These are phyloP conservation scores for Euphorbia tirucalli DNA, from an alignment of 345 rosid species.

Conservation along the genomic window DNA sequence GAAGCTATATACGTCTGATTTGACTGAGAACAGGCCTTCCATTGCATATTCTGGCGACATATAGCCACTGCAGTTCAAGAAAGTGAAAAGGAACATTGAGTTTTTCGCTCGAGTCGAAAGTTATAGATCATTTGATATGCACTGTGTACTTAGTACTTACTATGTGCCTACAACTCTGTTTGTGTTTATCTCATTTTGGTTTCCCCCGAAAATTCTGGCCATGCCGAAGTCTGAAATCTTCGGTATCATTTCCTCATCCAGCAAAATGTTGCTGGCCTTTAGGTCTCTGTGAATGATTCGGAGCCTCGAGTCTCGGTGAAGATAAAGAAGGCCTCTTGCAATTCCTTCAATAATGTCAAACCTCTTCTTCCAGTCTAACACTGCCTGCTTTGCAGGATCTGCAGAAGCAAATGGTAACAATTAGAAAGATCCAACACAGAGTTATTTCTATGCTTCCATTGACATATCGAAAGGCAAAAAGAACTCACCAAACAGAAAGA, in stretches of 20 bases:
- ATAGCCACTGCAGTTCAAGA: slow-evolving; percentile 22
- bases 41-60: slow-evolving; percentile 36
- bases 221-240: slow-evolving; percentile 34
- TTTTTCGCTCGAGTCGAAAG: neutral
- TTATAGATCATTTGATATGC: neutral
- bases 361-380: slow-evolving; percentile 23
- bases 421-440: neutral
- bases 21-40: slow-evolving; percentile 33
- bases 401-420: slow-evolving; percentile 1
- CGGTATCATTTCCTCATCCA: slow-evolving; percentile 29
- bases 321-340: slow-evolving; percentile 33
- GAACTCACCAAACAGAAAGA: slow-evolving; percentile 25
- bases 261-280: slow-evolving; percentile 32
- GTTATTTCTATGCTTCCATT: neutral
- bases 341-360: slow-evolving; percentile 25
- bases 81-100: neutral
- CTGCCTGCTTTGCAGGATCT: slow-evolving; percentile 18
- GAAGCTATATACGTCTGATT: slow-evolving; percentile 34
- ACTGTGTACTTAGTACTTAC: slow-evolving; percentile 11
- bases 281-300: slow-evolving; percentile 29
- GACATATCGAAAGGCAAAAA: neutral
- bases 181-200: slow-evolving; percentile 29
- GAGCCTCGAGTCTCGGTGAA: slow-evolving; percentile 30
- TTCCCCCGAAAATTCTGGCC: slow-evolving; percentile 32
- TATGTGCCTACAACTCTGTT: slow-evolving; percentile 31